Percentiles rank a stretch among this genome's conserved stretches.
These are phyloP conservation scores for Fusarium chlamydosporum DNA, from an alignment of 2,329 filamentous ascomycete species.

Conservation along the genomic window DNA sequence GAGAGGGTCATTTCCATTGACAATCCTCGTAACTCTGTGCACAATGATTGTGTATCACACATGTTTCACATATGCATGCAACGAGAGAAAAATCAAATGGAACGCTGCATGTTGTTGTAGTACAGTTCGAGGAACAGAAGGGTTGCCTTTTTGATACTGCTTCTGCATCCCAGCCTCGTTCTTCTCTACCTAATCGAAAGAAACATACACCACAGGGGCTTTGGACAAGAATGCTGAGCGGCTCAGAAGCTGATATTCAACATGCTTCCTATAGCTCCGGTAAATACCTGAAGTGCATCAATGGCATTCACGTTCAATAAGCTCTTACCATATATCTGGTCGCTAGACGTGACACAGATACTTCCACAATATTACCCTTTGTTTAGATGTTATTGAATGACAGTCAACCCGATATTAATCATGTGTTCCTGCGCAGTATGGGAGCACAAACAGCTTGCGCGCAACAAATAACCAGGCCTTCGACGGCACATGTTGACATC, in stretches of 20 bases:
- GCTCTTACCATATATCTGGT: slow-evolving; percentile 9
- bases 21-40: slow-evolving; percentile 6
- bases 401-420: neutral
- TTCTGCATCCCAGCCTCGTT: neutral
- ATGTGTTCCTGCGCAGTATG: neutral
- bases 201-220: neutral
- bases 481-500: neutral
- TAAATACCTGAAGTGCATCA: no score
- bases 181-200: neutral
- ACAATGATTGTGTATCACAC: slow-evolving; percentile 23
- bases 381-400: neutral
- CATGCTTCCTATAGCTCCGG: neutral
- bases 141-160: neutral
- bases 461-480: slow-evolving; percentile 11
- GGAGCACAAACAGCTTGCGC: neutral
- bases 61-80: slow-evolving; percentile 27
- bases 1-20: neutral
- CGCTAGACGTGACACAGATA: slow-evolving; percentile 16
- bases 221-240: neutral
- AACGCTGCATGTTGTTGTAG: slow-evolving; percentile 19
- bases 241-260: neutral
- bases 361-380: slow-evolving; percentile 6
- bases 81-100: slow-evolving; percentile 12
- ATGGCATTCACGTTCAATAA: neutral
- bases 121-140: slow-evolving; percentile 5